phyloP scores from a whole-genome alignment of 495 filamentous ascomycete species.

The Daldinia caldariorum region DNA sequence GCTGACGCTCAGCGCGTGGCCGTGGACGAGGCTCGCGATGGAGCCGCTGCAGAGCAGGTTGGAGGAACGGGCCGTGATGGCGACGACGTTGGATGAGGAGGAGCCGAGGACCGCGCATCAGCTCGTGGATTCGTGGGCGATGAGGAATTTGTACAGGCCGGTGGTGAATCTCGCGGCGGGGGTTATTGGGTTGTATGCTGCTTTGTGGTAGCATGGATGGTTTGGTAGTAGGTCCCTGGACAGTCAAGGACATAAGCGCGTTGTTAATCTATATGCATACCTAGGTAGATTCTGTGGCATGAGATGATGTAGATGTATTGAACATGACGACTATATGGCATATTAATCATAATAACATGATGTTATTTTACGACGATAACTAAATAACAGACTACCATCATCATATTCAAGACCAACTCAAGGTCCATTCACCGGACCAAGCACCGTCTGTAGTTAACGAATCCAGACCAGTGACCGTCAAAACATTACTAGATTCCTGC shows the following conservation, averaged over 20 bases:
- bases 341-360: too few species aligned
- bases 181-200: conserved; percentile 25
- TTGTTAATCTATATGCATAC: too few species aligned
- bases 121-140: conserved; percentile 60
- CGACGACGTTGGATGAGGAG: not conserved
- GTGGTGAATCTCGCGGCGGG: conserved; percentile 35
- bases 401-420: conserved; percentile 61
- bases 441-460: conserved; percentile 63
- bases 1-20: conserved; percentile 56
- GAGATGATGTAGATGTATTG: too few species aligned
- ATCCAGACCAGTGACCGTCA: conserved; percentile 63
- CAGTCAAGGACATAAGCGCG: not conserved
- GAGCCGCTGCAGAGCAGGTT: conserved; percentile 56
- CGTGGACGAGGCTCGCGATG: conserved; percentile 61
- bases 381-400: not conserved
- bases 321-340: too few species aligned
- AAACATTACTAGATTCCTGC: conserved; percentile 56
- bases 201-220: not conserved
- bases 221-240: not conserved
- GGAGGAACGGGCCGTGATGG: conserved; percentile 13
- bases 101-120: conserved; percentile 53
- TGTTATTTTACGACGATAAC: not conserved
- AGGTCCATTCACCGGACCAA: conserved; percentile 65
- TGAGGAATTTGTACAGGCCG: conserved; percentile 57
- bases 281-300: too few species aligned